Evolutionary conservation across 2,329 filamentous ascomycete species (phyloP), one percentile per base, ranked within the genome.

Genomic region (Phialophora chinensis): DNA sequence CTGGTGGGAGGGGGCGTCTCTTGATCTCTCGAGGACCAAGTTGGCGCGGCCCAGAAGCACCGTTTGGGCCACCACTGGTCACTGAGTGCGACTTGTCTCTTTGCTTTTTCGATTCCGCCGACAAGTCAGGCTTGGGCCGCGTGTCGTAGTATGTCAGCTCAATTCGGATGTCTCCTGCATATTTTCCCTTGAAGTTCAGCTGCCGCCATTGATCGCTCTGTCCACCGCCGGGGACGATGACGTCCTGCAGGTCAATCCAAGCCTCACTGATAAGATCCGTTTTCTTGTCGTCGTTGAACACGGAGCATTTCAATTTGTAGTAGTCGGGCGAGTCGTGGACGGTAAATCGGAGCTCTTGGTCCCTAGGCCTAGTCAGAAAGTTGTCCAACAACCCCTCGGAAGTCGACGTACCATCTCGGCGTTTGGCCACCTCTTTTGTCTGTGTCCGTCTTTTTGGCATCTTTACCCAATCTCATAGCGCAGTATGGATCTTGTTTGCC

Each of bases 401-500:
- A 20, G 17, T 68, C 33, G 66, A 38, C 88, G 77, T 87, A 97
- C 95, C 95, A 99, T 86, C 87, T 90, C 7, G 95, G 95, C 47
- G 95, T 98, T 80, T 99, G 95, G 50, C 95, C 95, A 70, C 95
- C 95, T 75, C 95, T 87, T 73, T 94, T 89, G 79, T 99, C 95
- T 4, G 94, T 97, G 49, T 90, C 90, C 2, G 95, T 99, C 85
- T 97, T 97, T 83, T 96, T 96, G 56, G 95, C 95, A 80, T 98
- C 93, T 79, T 99, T 99, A 38, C 94, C 95, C 54, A 99, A 82
- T 62, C 95, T 86, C 35, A 93, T 93, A 44, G 95, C 95, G 79
- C 93, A 97, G 79, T 98, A 99, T 0, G 95, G 94, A 77, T 98
- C 93, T 81, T 99, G 95, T 81, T 99, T 99, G 63, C 95, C 95